These are phyloP conservation scores for Salix udensis DNA, from an alignment of 345 rosid species.

Conservation along the genomic window DNA sequence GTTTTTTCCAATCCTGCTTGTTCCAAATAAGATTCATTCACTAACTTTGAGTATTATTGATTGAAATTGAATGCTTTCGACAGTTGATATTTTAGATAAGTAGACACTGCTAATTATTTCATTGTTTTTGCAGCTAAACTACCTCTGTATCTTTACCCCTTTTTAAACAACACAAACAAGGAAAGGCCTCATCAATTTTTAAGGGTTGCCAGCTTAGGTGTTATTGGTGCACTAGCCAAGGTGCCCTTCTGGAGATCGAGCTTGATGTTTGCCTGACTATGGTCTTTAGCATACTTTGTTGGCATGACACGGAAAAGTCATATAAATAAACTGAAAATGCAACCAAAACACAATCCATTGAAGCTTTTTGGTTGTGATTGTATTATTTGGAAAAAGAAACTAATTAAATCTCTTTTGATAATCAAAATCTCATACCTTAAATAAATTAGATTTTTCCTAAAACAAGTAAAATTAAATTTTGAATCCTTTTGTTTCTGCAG, in stretches of 20 bases:
- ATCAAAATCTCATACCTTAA: background rate
- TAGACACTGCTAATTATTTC: background rate
- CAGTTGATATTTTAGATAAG: background rate
- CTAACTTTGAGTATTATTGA: background rate
- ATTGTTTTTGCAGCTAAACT: constrained; percentile 43
- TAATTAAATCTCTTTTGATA: background rate
- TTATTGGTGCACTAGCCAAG: constrained; percentile 57
- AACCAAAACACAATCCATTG: background rate
- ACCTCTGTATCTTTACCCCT: constrained; percentile 45
- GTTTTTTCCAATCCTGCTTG: background rate
- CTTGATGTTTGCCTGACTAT: background rate
- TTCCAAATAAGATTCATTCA: background rate
- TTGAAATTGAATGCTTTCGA: background rate
- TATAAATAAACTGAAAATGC: too few species aligned
- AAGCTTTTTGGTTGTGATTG: background rate
- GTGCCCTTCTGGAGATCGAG: constrained; percentile 20
- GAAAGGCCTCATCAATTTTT: constrained; percentile 43
- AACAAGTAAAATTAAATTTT: background rate
- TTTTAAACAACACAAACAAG: constrained; percentile 30
- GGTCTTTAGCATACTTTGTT: background rate
- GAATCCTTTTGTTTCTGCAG: constrained; percentile 26
- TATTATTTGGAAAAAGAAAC: background rate
- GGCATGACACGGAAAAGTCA: background rate
- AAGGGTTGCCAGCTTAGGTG: constrained; percentile 57
- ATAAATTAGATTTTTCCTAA: background rate